phyloP scores from a whole-genome alignment of 352 stramenopile genomes.

The Phytophthora colocasiae region DNA sequence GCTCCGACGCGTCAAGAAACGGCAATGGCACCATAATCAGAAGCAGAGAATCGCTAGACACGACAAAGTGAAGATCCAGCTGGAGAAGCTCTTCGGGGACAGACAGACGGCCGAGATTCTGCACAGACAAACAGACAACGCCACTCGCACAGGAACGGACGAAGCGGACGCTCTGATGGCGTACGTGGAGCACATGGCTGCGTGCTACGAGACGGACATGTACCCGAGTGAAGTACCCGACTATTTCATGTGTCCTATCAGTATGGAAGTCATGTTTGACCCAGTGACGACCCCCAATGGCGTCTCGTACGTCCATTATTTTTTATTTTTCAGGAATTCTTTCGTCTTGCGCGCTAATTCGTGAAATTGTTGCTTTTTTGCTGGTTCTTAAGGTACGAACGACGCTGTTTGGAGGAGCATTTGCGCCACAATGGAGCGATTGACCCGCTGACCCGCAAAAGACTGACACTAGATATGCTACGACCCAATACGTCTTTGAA shows the following conservation, averaged over 20 bases:
- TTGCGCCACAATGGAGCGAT: constrained; percentile 68
- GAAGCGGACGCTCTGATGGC: constrained; percentile 60
- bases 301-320: constrained; percentile 59
- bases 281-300: constrained; percentile 82
- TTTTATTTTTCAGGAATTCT: not conserved
- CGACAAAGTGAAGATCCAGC: constrained; percentile 46
- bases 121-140: constrained; percentile 11
- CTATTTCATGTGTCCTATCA: constrained; percentile 84
- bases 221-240: constrained; percentile 69
- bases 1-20: constrained; percentile 68
- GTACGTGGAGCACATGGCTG: constrained; percentile 68
- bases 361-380: constrained; percentile 1
- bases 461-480: constrained; percentile 73
- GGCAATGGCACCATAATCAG: constrained; percentile 65
- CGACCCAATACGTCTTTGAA: constrained; percentile 75
- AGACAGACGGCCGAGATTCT: constrained; percentile 36
- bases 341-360: constrained; percentile 18
- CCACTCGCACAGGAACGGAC: constrained; percentile 12
- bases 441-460: constrained; percentile 75
- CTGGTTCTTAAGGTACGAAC: constrained; percentile 56
- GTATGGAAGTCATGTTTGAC: constrained; percentile 86
- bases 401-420: constrained; percentile 72
- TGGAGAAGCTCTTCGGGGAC: constrained; percentile 47
- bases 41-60: constrained; percentile 48
- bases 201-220: constrained; percentile 53